A percentile compares a stretch with the other conserved stretches of the same genome.
Evolutionary conservation across 495 filamentous ascomycete species (phyloP).

Genomic region (Cetradonia linearis): DNA sequence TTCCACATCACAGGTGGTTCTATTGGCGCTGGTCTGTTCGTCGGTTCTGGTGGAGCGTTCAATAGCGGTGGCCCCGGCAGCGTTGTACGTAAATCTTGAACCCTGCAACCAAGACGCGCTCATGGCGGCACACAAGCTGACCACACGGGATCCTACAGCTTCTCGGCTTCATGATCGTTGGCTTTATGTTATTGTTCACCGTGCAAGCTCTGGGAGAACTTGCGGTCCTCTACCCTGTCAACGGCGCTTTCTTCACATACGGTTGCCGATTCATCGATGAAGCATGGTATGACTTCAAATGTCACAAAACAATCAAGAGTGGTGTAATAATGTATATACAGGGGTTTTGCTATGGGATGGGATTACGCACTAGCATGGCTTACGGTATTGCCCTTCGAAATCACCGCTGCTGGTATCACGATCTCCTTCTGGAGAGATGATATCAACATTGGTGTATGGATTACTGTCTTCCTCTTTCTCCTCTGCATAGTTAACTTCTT

Average conservation of each 20-base stretch:
- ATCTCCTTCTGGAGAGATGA: slow-evolving; percentile 60
- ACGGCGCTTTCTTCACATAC: slow-evolving; percentile 52
- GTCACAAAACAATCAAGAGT: not conserved
- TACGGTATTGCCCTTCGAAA: slow-evolving; percentile 45
- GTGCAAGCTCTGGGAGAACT: slow-evolving; percentile 62
- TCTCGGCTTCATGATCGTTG: slow-evolving; percentile 42
- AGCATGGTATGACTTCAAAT: slow-evolving; percentile 35
- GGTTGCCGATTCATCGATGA: slow-evolving; percentile 46
- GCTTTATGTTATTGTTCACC: slow-evolving; percentile 43
- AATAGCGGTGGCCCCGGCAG: slow-evolving; percentile 35
- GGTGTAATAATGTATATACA: slow-evolving; percentile 16
- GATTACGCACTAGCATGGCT: slow-evolving; percentile 67
- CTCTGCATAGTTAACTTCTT: slow-evolving; percentile 37
- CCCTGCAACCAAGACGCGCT: not conserved
- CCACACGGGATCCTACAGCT: slow-evolving; percentile 24
- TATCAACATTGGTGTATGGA: slow-evolving; percentile 48
- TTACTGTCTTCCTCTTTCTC: slow-evolving; percentile 52
- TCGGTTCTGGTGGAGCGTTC: slow-evolving; percentile 39
- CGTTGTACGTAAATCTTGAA: slow-evolving; percentile 29
- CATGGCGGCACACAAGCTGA: slow-evolving; percentile 20
- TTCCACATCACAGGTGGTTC: slow-evolving; percentile 32
- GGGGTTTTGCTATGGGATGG: slow-evolving; percentile 48
- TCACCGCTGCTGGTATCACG: slow-evolving; percentile 69
- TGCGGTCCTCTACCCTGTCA: slow-evolving; percentile 59
- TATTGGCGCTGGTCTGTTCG: slow-evolving; percentile 46